These are phyloP conservation scores for Eutypa lata DNA, from an alignment of 2,329 filamentous ascomycete genomes.

Conservation along the genomic window DNA sequence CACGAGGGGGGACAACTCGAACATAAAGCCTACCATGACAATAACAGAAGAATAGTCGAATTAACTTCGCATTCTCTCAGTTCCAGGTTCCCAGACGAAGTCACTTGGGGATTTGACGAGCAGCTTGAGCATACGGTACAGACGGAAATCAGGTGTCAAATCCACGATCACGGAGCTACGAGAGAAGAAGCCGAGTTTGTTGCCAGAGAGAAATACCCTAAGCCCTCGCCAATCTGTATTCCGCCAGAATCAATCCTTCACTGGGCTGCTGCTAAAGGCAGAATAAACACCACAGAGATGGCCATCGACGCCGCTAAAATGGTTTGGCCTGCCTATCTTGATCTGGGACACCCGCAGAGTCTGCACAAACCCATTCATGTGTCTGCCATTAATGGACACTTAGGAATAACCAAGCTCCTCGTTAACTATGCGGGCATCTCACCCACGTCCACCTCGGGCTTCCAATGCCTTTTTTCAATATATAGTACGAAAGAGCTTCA, in stretches of 20 bases:
- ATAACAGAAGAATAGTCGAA: too few species aligned
- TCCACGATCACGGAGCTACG: not conserved
- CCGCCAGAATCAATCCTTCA: not conserved
- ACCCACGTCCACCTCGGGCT: not conserved
- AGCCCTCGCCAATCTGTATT: not conserved
- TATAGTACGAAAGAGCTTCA: not conserved
- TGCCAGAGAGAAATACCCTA: not conserved
- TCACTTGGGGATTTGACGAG: not conserved
- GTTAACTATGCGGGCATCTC: not conserved
- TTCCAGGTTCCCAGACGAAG: too few species aligned
- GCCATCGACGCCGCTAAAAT: not conserved
- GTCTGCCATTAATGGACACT: not conserved
- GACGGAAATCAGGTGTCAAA: too few species aligned
- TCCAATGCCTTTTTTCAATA: not conserved
- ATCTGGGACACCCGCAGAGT: not conserved
- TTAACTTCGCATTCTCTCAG: too few species aligned
- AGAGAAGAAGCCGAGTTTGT: not conserved
- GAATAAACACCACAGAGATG: not conserved
- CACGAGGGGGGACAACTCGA: not conserved
- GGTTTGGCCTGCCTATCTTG: not conserved
- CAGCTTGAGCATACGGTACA: not conserved
- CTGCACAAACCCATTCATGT: not conserved
- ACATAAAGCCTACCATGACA: too few species aligned
- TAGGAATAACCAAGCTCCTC: not conserved
- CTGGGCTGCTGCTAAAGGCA: not conserved